phyloP scores from a whole-genome alignment of 2,329 filamentous ascomycete genomes.

The Eurotiales sp. region DNA sequence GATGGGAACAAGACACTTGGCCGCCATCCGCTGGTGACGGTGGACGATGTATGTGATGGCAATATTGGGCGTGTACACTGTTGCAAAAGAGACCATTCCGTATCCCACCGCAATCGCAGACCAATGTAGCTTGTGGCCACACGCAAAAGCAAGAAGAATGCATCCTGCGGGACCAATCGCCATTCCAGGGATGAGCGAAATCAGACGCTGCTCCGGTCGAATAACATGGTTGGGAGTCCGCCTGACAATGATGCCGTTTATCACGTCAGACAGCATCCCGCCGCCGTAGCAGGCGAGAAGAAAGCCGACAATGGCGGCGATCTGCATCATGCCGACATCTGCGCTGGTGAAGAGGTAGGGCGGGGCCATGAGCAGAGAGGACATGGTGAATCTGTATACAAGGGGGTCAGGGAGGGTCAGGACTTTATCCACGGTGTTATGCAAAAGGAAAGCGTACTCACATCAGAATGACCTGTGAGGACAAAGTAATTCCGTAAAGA shows the following conservation, averaged over 20 bases:
- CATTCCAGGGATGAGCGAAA: conserved; percentile 6
- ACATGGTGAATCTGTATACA: conserved; percentile 2
- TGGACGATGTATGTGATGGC: no score
- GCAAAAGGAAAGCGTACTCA: neutral
- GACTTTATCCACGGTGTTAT: neutral
- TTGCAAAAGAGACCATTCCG: no score
- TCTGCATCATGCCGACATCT: conserved; percentile 5
- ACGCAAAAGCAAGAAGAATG: conserved; percentile 4
- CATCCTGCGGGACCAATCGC: conserved; percentile 2
- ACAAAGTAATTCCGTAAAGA: neutral
- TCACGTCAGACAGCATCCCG: conserved; percentile 1
- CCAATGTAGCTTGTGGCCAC: no score
- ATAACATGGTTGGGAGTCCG: neutral
- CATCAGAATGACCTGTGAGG: conserved; percentile 5
- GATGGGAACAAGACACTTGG: conserved; percentile 7
- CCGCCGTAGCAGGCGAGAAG: conserved; percentile 4
- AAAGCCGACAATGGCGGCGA: conserved; percentile 6
- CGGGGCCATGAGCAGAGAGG: neutral
- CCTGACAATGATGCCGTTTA: no score
- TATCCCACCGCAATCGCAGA: no score
- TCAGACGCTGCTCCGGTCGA: conserved; percentile 2
- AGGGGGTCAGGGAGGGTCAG: no score
- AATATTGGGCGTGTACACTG: no score
- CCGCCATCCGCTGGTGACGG: neutral
- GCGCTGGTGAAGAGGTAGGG: neutral